Conservation (phyloP, 495 filamentous ascomycete genomes). For the Xeromyces bisporus region DNA sequence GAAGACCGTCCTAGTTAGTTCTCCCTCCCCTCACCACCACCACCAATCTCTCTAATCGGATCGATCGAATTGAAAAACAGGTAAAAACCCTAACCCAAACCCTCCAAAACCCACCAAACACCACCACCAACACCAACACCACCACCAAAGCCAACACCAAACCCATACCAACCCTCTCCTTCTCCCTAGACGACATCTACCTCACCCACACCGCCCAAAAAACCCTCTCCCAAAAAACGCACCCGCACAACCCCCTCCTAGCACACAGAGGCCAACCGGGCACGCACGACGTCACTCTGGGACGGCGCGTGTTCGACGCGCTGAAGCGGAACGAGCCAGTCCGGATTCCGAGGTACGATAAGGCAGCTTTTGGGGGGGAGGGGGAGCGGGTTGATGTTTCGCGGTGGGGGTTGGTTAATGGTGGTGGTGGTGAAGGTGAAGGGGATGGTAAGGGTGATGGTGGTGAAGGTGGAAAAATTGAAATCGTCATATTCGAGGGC, state of each 20-base stretch:
- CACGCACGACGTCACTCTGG: conserved; percentile 68
- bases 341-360: conserved; percentile 69
- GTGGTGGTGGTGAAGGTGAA: conserved; percentile 6
- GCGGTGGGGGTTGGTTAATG: conserved; percentile 48
- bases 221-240: conserved; percentile 38
- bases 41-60: no score
- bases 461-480: conserved; percentile 3
- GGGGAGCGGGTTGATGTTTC: conserved; percentile 54
- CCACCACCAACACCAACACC: no score
- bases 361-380: conserved; percentile 55
- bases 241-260: conserved; percentile 57
- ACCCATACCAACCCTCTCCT: conserved; percentile 52
- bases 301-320: conserved; percentile 40
- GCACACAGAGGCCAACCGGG: conserved; percentile 72
- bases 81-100: conserved; percentile 47
- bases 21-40: neutral
- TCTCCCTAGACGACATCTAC: conserved; percentile 89
- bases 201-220: conserved; percentile 55
- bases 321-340: conserved; percentile 35
- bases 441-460: conserved; percentile 31
- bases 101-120: conserved; percentile 47
- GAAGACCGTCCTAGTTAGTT: conserved; percentile 66
- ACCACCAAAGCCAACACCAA: no score
- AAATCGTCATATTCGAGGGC: conserved; percentile 69
- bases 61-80: conserved; percentile 14